Evolutionary conservation across 192 early-diverging fungal genomes (phyloP).

Genomic region (Cladochytrium replicatum): DNA sequence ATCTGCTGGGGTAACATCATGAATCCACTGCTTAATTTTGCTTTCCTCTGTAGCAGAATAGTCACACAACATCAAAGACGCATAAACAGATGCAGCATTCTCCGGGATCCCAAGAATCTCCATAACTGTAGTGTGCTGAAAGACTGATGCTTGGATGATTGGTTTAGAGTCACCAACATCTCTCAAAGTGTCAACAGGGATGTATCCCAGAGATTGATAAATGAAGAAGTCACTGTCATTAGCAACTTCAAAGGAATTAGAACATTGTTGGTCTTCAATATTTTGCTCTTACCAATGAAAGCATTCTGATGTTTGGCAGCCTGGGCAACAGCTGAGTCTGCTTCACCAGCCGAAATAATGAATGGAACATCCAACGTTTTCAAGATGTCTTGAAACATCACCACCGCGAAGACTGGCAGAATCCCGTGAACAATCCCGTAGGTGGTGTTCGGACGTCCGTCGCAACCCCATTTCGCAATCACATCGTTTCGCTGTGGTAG

Average conservation of each 20-base stretch:
- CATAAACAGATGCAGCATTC: constrained; percentile 5
- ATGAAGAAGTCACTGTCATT: constrained; percentile 16
- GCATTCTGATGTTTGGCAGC: too few relatives aligned
- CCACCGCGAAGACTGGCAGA: neutral
- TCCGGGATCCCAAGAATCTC: neutral
- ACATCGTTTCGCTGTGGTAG: neutral
- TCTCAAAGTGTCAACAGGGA: constrained; percentile 8
- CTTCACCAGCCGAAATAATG: neutral
- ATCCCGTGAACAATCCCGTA: neutral
- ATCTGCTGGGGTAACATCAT: too few relatives aligned
- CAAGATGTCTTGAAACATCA: constrained; percentile 3
- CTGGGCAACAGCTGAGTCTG: constrained; percentile 1
- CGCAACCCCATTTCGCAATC: constrained; percentile 4
- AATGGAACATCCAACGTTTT: constrained; percentile 11
- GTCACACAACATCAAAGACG: constrained; percentile 9
- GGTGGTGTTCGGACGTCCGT: constrained; percentile 10
- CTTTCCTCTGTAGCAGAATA: too few relatives aligned
- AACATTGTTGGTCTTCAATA: too few relatives aligned
- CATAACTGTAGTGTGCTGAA: constrained; percentile 1
- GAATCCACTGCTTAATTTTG: too few relatives aligned
- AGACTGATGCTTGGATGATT: constrained; percentile 1
- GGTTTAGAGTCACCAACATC: neutral
- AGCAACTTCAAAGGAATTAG: too few relatives aligned
- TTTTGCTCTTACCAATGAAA: too few relatives aligned
- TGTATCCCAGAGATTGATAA: constrained; percentile 4